These are phyloP conservation scores for Pterocarpus macrocarpus DNA, from an alignment of 306 rosid species.

Conservation along the genomic window DNA sequence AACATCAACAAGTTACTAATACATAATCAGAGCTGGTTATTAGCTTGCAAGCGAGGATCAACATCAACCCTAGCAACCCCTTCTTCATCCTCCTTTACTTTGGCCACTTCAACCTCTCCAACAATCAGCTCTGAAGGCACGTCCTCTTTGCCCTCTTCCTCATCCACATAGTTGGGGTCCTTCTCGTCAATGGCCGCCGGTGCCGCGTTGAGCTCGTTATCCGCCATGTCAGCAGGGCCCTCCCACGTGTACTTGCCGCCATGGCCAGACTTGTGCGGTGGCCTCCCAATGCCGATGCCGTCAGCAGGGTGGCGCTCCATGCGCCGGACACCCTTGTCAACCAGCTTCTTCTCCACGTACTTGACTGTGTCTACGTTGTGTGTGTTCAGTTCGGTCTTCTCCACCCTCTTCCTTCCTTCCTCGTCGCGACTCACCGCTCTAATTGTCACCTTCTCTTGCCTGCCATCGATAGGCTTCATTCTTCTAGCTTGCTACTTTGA, in stretches of 20 bases:
- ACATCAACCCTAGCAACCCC: conserved; percentile 77
- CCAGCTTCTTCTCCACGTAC: conserved; percentile 76
- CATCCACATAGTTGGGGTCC: conserved; percentile 86
- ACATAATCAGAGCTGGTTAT: not conserved
- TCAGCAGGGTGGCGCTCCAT: conserved; percentile 77
- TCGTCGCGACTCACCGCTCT: conserved; percentile 71
- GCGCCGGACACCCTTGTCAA: conserved; percentile 69
- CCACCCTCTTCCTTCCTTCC: conserved; percentile 69
- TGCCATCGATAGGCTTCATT: conserved; percentile 69
- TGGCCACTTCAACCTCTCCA: conserved; percentile 70
- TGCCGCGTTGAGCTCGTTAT: conserved; percentile 53
- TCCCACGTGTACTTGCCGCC: conserved; percentile 96
- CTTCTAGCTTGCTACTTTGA: not conserved
- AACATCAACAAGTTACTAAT: not conserved
- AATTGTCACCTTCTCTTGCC: conserved; percentile 62
- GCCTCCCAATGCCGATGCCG: conserved; percentile 56
- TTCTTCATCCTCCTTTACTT: conserved; percentile 50
- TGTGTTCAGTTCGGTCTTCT: conserved; percentile 60
- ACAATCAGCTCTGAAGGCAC: conserved; percentile 55
- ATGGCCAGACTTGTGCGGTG: conserved; percentile 74
- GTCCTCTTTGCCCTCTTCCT: conserved; percentile 50
- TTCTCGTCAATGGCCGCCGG: conserved; percentile 78
- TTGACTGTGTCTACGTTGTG: conserved; percentile 72
- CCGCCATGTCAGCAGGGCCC: conserved; percentile 63
- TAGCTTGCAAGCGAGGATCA: conserved; percentile 63